Base-by-base conservation (phyloP, 176 grass and related monocot species). In the Puya raimondii region DNA sequence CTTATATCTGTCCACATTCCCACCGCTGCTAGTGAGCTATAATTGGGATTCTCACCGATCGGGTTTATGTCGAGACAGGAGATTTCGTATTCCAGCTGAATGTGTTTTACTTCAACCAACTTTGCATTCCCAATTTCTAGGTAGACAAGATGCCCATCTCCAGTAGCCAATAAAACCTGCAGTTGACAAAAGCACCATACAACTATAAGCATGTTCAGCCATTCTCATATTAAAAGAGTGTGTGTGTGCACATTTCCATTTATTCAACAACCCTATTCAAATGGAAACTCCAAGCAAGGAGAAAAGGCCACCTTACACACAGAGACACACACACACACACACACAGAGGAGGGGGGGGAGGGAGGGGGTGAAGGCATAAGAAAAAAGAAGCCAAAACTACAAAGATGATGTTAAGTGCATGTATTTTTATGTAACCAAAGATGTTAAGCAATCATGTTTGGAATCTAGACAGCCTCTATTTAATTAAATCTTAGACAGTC, bases 1-100 rank as follows among this genome's bases (percentile, higher is more conserved):
- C 89, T 99, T 82, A 99, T 93, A 79, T 99, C 94, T 27, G 94
- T 99, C 94, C 94, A 99, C 94, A 99, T 88, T 64, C 94, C 94
- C 42, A 99, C 87, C 25, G 84, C 94, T 74, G 94, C 94, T 64
- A 99, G 53, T 70, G 94, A 85, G 66, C 88, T 96, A 78, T 79
- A 82, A 20, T 86, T 69, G 57, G 79, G 47, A 75, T 87, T 89
- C 10, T 81, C 81, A 58, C 86, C 83, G 6, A 87, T 77, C 29
- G 92, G 92, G 67, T 92, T 96, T 79, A 96, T 77, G 73, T 96
- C 88, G 23, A 92, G 79, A 80, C 92, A 96, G 54, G 92, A 96
- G 50, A 96, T 92, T 57, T 92, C 93, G 64, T 97, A 91, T 52
- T 99, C 94, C 70, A 99, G 65, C 52, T 91, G 87, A 42, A 83